phyloP scores from a whole-genome alignment of 2,329 filamentous ascomycete genomes.

The Aspergillus fijiensis region DNA sequence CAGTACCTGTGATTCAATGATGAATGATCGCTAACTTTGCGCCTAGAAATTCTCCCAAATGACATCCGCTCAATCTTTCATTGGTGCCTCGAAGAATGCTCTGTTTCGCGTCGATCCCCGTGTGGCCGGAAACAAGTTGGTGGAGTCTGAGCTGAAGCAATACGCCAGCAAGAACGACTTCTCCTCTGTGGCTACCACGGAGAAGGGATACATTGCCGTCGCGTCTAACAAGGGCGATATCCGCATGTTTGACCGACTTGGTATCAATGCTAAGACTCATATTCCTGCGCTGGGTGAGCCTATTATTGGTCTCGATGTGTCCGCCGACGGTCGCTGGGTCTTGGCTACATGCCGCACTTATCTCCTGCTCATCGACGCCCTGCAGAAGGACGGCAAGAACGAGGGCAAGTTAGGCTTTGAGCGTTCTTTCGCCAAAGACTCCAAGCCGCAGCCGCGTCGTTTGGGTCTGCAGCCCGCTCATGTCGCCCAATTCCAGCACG shows the following conservation, averaged over 20 bases:
- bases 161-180: conserved; percentile 98
- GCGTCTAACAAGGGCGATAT: conserved; percentile 98
- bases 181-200: conserved; percentile 87
- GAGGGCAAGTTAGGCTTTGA: conserved; percentile 98
- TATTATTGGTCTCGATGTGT: conserved; percentile 92
- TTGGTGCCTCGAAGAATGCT: conserved; percentile 89
- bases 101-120: conserved; percentile 93
- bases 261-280: conserved; percentile 96
- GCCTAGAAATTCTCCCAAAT: conserved; percentile 89
- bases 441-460: conserved; percentile 88
- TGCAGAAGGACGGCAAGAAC: conserved; percentile 92
- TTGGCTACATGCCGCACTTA: conserved; percentile 93
- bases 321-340: conserved; percentile 93
- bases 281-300: conserved; percentile 93
- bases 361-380: conserved; percentile 84
- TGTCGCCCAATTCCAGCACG: conserved; percentile 95
- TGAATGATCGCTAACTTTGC: conserved; percentile 30
- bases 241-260: conserved; percentile 90
- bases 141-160: conserved; percentile 90
- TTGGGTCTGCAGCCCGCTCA: conserved; percentile 86
- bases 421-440: conserved; percentile 84
- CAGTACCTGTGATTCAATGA: not conserved
- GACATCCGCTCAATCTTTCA: conserved; percentile 90
- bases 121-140: conserved; percentile 84
- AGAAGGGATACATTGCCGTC: conserved; percentile 94